Conservation (phyloP, 2,329 filamentous ascomycete species). For the Talaromyces amestolkiae region DNA sequence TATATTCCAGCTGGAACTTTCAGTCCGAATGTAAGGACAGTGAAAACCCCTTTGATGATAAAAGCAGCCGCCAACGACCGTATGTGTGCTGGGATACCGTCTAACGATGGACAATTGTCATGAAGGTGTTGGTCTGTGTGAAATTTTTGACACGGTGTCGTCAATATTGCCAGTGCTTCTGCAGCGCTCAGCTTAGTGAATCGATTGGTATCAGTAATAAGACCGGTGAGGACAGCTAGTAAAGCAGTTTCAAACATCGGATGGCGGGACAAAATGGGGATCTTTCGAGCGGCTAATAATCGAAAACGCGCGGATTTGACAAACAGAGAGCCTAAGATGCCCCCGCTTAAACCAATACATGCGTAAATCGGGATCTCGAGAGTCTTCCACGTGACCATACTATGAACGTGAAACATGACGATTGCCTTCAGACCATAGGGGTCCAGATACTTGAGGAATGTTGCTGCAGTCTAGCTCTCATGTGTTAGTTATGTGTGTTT, state of each 20-base stretch:
- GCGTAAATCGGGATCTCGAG: neutral
- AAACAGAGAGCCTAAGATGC: neutral
- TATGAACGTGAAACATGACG: slow-evolving; percentile 4
- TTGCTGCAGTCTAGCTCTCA: neutral
- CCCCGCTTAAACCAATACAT: neutral
- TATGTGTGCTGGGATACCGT: neutral
- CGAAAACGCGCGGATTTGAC: neutral
- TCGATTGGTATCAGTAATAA: neutral
- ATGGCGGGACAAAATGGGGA: neutral
- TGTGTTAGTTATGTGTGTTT: neutral
- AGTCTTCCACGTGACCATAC: neutral
- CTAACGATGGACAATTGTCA: neutral
- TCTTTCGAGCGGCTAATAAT: neutral
- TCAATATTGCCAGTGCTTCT: neutral
- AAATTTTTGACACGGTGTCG: neutral
- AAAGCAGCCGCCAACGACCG: neutral
- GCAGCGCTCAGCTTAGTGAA: neutral
- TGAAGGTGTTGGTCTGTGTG: neutral
- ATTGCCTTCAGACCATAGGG: neutral
- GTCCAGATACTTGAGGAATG: neutral
- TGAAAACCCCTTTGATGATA: neutral
- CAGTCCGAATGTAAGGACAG: neutral
- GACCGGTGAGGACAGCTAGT: neutral
- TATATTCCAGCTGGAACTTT: slow-evolving; percentile 3
- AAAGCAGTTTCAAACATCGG: neutral